Conservation (phyloP, 2,329 filamentous ascomycete species). For the Botryotinia convoluta region DNA sequence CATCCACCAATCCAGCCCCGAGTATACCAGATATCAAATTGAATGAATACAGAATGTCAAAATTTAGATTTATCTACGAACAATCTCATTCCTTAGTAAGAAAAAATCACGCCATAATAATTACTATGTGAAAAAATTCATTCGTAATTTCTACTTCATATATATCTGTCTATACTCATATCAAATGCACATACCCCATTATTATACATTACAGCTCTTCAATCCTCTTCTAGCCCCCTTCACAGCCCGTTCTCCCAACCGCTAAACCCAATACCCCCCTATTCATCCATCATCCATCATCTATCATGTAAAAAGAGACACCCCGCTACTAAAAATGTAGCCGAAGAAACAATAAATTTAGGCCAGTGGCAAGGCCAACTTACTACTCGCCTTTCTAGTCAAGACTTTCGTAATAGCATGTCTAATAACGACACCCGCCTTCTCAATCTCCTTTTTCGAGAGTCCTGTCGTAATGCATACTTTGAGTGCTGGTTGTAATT, state of each 20-base stretch:
- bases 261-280: background rate
- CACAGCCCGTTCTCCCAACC: background rate
- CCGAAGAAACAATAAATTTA: slow-evolving; percentile 24
- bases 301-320: background rate
- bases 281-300: background rate
- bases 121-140: background rate
- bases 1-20: background rate
- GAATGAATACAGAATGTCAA: background rate
- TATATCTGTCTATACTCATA: background rate
- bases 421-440: slow-evolving; percentile 80
- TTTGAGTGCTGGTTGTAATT: slow-evolving; percentile 79
- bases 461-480: slow-evolving; percentile 85
- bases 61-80: no score
- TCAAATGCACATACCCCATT: background rate
- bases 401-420: slow-evolving; percentile 95
- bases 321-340: background rate
- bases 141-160: background rate
- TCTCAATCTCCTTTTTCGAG: slow-evolving; percentile 93
- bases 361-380: slow-evolving; percentile 41
- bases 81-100: no score
- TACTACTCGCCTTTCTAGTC: slow-evolving; percentile 57
- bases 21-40: background rate
- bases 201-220: slow-evolving; percentile 9
- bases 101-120: background rate
- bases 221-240: background rate